phyloP scores from a whole-genome alignment of 768 basidiomycete genomes.

The Paxillus rubicundulus region DNA sequence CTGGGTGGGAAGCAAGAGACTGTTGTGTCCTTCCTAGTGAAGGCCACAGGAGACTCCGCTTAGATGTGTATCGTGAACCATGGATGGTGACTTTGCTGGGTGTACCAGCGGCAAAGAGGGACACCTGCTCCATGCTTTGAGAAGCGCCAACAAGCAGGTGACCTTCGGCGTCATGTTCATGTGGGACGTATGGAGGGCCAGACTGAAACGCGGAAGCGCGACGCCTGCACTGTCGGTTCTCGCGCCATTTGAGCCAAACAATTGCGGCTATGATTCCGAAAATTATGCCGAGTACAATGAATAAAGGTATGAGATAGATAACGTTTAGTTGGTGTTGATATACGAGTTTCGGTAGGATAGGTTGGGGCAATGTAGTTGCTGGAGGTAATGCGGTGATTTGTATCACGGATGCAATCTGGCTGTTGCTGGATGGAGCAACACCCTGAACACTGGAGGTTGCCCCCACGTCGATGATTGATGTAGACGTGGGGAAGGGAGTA shows the following conservation, averaged over 20 bases:
- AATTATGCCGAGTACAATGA: conserved; percentile 23
- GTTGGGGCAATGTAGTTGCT: conserved; percentile 11
- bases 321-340: conserved; percentile 24
- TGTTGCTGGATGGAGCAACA: conserved; percentile 6
- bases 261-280: conserved; percentile 18
- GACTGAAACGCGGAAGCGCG: conserved; percentile 19
- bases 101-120: conserved; percentile 21
- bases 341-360: conserved; percentile 15
- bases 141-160: conserved; percentile 10
- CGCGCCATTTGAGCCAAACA: conserved; percentile 13
- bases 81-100: conserved; percentile 32
- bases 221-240: background rate
- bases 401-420: conserved; percentile 21
- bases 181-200: conserved; percentile 26
- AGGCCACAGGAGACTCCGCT: conserved; percentile 11
- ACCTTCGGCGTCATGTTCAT: conserved; percentile 17
- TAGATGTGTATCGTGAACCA: conserved; percentile 23
- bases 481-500: conserved; percentile 5
- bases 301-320: conserved; percentile 27
- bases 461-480: background rate
- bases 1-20: background rate
- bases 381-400: conserved; percentile 36
- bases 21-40: background rate
- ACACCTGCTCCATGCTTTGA: conserved; percentile 29
- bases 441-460: background rate